Base-by-base conservation (phyloP, 306 rosid species). In the Parietaria judaica region DNA sequence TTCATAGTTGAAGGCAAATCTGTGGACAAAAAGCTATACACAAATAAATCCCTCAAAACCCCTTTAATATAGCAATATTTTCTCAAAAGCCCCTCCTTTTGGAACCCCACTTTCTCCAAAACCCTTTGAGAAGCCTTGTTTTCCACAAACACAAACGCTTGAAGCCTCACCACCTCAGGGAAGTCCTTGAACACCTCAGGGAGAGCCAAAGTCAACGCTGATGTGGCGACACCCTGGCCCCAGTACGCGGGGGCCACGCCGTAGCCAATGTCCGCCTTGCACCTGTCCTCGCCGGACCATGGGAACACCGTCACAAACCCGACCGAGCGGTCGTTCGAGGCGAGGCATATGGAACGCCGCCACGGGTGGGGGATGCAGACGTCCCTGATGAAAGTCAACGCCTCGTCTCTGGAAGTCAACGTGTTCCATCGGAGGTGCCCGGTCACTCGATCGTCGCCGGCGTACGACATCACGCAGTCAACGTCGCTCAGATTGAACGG, bases 281-380 rank as follows among this genome's bases (percentile, higher is more conserved):
- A 69, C 61, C 77, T 74, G 1, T 81, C 82, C 14, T 81, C 77
- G 0, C 74, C 84, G 0, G 71, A 69, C 56, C 74, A 58, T 0
- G 80, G 86, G 39, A 38, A 61, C 3, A 79, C 68, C 0, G 77
- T 72, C 7, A 84, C 17, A 51, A 70, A 71, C 15, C 90, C 84
- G 1, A 85, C 64, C 1, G 81, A 83, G 11, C 69, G 78, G 51
- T 75, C 82, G 13, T 70, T 52, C 31, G 31, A 23, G 45, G 45
- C 9, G 2, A 81, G 52, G 67, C 96, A 81, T 49, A 83, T 78
- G 3, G 85, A 81, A 5, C 78, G 72, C 8, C 70, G 68, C 88
- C 90, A 86, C 1, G 85, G 96, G 44, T 76, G 86, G 13, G 88
- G 86, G 3, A 83, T 78, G 64, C 85, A 86, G 2, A 78, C 76